phyloP scores from a whole-genome alignment of 2,329 filamentous ascomycete genomes.

The Tolypocladium paradoxum region DNA sequence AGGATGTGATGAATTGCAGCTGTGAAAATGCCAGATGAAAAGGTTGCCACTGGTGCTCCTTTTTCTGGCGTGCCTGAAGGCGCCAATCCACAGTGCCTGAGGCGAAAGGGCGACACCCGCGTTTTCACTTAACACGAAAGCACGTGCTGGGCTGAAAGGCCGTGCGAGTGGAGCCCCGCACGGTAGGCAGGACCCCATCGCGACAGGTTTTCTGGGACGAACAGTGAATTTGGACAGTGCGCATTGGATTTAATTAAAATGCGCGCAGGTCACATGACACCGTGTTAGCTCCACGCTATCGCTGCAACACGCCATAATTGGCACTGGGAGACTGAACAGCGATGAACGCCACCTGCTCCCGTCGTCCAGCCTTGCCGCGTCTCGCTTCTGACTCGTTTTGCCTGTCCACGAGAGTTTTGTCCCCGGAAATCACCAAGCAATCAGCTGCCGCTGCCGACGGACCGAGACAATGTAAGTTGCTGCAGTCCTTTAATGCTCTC shows the following conservation, averaged over 20 bases:
- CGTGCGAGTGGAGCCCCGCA: constrained; percentile 3
- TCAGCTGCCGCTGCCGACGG: not conserved
- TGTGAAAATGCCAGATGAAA: constrained; percentile 6
- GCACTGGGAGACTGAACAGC: constrained; percentile 9
- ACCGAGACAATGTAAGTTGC: not conserved
- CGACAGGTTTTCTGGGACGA: no score
- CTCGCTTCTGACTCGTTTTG: not conserved
- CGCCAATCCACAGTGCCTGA: constrained; percentile 20
- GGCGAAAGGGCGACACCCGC: constrained; percentile 8
- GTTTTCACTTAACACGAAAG: constrained; percentile 21
- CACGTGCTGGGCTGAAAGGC: constrained; percentile 15
- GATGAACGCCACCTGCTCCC: not conserved
- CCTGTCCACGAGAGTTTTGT: no score
- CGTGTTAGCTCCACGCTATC: constrained; percentile 18
- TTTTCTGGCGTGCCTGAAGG: constrained; percentile 4
- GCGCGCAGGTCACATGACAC: constrained; percentile 19
- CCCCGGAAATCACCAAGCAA: no score
- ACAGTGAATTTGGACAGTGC: constrained; percentile 9
- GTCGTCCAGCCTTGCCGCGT: not conserved
- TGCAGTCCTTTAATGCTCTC: not conserved
- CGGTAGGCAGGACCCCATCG: not conserved
- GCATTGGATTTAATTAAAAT: constrained; percentile 2
- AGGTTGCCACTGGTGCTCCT: constrained; percentile 14
- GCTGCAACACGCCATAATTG: constrained; percentile 4
- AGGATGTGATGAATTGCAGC: not conserved